A percentile compares a stretch with the other conserved stretches of the same genome.
These are phyloP conservation scores for Cercospora sesami DNA, from an alignment of 2,329 filamentous ascomycete genomes.

Conservation along the genomic window DNA sequence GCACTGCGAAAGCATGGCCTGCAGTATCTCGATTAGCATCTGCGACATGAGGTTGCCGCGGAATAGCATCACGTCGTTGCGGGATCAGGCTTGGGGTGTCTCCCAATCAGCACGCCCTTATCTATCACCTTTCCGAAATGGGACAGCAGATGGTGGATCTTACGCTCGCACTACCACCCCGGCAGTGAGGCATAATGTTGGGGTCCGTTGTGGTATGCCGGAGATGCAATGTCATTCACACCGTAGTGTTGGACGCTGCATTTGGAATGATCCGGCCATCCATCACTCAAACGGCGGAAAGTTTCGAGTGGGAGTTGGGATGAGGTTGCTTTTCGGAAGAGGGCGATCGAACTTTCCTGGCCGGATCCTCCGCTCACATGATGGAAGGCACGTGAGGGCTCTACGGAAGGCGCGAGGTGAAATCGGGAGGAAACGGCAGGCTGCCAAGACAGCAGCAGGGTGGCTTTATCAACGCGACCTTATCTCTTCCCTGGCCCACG, in stretches of 20 bases:
- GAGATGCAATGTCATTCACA: conserved; percentile 6
- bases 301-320: neutral
- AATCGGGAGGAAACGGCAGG: neutral
- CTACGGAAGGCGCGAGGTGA: neutral
- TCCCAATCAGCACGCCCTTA: conserved; percentile 16
- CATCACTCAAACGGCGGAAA: neutral
- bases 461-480: neutral
- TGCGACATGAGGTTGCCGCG: conserved; percentile 17
- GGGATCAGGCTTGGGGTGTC: neutral
- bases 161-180: neutral
- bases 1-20: conserved; percentile 16
- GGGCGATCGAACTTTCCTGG: neutral
- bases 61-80: conserved; percentile 17
- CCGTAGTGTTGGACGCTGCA: neutral
- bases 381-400: neutral
- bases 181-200: neutral
- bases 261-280: neutral
- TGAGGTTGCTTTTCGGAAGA: neutral
- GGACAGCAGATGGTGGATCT: conserved; percentile 6
- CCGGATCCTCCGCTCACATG: neutral
- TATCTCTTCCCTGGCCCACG: neutral
- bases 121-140: conserved; percentile 11
- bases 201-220: conserved; percentile 8
- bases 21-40: conserved; percentile 5
- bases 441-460: neutral